Evolutionary conservation across 2,329 filamentous ascomycete genomes (phyloP), one percentile per base, ranked within the genome.

Genomic region (Chaetomiaceae sp.): DNA sequence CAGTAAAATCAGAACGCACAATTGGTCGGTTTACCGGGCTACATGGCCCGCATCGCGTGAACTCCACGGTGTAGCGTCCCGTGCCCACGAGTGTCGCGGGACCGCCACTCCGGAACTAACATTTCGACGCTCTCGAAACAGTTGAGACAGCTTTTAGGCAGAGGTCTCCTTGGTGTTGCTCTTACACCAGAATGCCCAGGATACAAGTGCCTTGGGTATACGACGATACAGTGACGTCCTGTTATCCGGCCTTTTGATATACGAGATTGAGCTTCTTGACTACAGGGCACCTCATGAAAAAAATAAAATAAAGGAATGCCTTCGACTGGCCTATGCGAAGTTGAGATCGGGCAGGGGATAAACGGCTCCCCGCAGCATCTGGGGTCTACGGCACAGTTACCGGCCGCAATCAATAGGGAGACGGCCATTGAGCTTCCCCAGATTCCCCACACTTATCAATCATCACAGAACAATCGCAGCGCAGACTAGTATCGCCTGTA

Each of bases 1-100:
- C 5, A 27, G 5, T 27, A 20, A 25, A 23, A 16, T 2, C 13
- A 10, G 44, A n/a, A 27, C 20, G 34, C 16, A 6, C 29, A 33
- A 53, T 56, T 53, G 54, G 54, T 27, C 36, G 20, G n/a, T 51
- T 41, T 53, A 53, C 54, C 47, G 13, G 20, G 5, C 29, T 37
- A n/a, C n/a, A n/a, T n/a, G n/a, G 33, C 21, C 44, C 44, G 16
- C 23, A n/a, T n/a, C n/a, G n/a, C n/a, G n/a, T n/a, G n/a, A n/a
- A n/a, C n/a, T n/a, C n/a, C n/a, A n/a, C n/a, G n/a, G n/a, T n/a
- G n/a, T 27, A 9, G 9, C 25, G 9, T 27, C 5, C 25, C 25
- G 25, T 27, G 25, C 9, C 25, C 9, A 9, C 5, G 25, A 27
- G 25, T 9, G 9, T 27, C 25, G 25, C 25, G 25, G 25, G 25